Evolutionary conservation across 176 grass and related monocot genomes (phyloP).

Genomic region (Zoysia japonica): DNA sequence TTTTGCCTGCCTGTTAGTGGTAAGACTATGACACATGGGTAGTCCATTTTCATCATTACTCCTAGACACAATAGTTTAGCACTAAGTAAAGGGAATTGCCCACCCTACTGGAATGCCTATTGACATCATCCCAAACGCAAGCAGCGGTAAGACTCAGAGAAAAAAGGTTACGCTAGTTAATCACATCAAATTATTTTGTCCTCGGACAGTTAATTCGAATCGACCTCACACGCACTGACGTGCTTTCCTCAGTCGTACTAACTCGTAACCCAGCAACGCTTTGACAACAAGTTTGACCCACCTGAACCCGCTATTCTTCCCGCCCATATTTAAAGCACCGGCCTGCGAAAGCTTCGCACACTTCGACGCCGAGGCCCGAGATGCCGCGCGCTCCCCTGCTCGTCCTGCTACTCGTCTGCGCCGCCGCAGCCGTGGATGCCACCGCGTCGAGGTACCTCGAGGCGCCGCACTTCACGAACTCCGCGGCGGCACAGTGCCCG

Average conservation of each 20-base stretch:
- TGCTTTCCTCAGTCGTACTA: too few relatives aligned
- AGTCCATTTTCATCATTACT: not conserved
- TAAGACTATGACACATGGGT: not conserved
- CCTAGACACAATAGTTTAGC: not conserved
- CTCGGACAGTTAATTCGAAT: too few relatives aligned
- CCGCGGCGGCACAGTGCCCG: conserved; percentile 39
- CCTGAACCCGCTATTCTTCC: too few relatives aligned
- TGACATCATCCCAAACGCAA: not conserved
- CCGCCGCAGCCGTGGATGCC: not conserved
- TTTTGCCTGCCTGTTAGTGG: not conserved
- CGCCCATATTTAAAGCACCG: too few relatives aligned
- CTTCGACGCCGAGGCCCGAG: not conserved
- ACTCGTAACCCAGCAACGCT: too few relatives aligned
- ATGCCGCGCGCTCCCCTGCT: conserved; percentile 23
- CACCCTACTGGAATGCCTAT: not conserved
- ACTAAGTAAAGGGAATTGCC: not conserved
- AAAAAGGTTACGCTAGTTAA: too few relatives aligned
- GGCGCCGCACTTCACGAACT: conserved; percentile 57
- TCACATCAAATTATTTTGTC: too few relatives aligned
- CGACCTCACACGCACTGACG: too few relatives aligned
- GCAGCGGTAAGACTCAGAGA: too few relatives aligned
- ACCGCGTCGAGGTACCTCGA: conserved; percentile 38
- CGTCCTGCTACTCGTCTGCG: conserved; percentile 5
- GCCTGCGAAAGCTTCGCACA: too few relatives aligned
- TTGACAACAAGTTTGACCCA: too few relatives aligned